Evolutionary conservation across 208 protist genomes (phyloP).

Genomic region (Wallacemonas sp.): DNA sequence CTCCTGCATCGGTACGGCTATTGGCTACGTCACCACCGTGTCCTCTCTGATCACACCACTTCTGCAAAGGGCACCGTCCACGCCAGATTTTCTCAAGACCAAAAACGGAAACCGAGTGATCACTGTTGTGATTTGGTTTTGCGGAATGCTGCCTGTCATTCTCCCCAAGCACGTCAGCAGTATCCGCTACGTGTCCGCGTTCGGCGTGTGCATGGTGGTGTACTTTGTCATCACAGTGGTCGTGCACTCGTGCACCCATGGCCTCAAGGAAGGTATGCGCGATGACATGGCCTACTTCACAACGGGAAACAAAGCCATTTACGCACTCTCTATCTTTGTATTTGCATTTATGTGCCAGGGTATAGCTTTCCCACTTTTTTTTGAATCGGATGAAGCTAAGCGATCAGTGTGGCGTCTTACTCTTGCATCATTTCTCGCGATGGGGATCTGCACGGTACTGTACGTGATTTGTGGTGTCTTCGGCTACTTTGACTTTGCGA

Average conservation of each 20-base stretch:
- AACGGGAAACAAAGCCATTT: conserved; percentile 48
- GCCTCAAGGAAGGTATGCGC: conserved; percentile 37
- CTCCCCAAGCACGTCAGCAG: conserved; percentile 76
- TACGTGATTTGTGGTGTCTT: conserved; percentile 74
- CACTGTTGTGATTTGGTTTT: conserved; percentile 42
- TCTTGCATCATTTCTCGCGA: conserved; percentile 34
- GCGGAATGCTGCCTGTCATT: conserved; percentile 67
- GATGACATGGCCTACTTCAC: conserved; percentile 43
- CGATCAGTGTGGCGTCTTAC: conserved; percentile 45
- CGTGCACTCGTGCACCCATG: conserved; percentile 45
- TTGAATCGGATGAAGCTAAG: not conserved
- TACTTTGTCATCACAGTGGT: conserved; percentile 69
- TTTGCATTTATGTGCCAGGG: conserved; percentile 80
- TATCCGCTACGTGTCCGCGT: conserved; percentile 73
- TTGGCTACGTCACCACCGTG: conserved; percentile 79
- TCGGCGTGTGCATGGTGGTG: conserved; percentile 67
- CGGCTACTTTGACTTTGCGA: conserved; percentile 80
- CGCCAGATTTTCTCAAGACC: conserved; percentile 44
- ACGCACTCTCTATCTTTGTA: conserved; percentile 68
- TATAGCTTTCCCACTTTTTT: conserved; percentile 23
- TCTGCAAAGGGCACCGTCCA: conserved; percentile 24
- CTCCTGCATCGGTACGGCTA: conserved; percentile 64
- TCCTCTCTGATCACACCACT: conserved; percentile 58
- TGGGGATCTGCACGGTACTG: conserved; percentile 60
- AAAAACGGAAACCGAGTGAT: conserved; percentile 41